Base-by-base conservation (phyloP, 495 filamentous ascomycete genomes). In the Aspergillus sclerotiicarbonarius region DNA sequence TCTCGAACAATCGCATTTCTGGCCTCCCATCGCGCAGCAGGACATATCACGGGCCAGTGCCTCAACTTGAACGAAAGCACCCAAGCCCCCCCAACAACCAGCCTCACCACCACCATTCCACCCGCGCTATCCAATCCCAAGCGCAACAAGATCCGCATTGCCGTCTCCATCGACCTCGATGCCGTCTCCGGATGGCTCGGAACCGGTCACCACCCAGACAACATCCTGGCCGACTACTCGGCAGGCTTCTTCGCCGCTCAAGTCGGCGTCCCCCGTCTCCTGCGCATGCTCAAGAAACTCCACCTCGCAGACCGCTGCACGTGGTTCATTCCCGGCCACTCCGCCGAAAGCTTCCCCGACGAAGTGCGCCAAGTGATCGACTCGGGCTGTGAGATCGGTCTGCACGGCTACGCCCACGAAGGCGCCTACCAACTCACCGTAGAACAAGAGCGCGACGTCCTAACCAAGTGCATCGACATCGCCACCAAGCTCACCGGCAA, bases 251-350 rank as follows among this genome's bases (percentile, higher is more conserved):
- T 87, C 60, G 76, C 80, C 32, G 84, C 79, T 9, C 72, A 75
- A 52, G 83, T 86, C 13, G 84, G 84, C 49, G 84, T 84, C 10
- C 81, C 80, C 0, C 79, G 84, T 20, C 68, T 87, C 13, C 65
- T 87, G 6, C 82, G 79, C 41, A 71, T 87, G 48, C 77, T 87
- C 58, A 72, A 76, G 30, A 84, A 82, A 60, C 74, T 80, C 41
- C 64, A 64, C 9, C 75, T 87, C 35, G 67, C 78, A 6, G 70
- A 81, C 6, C 77, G 78, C 30, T 73, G 82, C 16, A 84, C 84
- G 4, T 87, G 84, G 84, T 86, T 85, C 60, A 78, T 87, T 19
- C 84, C 84, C 0, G 84, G 84, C 8, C 84, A 87, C 65, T 83
- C 80, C 1, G 75, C 82, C 53, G 84, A 87, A 58, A 83, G 75